phyloP scores from a whole-genome alignment of 768 basidiomycete genomes.

The Boletus rex-veris region DNA sequence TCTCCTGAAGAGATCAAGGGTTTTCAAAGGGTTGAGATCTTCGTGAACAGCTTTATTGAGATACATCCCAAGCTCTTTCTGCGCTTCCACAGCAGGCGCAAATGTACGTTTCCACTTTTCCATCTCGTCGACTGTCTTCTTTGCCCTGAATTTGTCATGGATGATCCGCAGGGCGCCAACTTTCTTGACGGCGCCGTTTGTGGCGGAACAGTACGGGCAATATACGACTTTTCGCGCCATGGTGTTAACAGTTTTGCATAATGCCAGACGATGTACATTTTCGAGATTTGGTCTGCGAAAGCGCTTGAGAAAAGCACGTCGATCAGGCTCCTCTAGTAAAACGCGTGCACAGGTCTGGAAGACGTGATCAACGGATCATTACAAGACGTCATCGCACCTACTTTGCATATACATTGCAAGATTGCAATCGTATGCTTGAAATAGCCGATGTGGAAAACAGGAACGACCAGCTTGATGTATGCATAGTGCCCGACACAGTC shows the following conservation, averaged over 20 bases:
- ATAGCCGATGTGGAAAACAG: conserved; percentile 98
- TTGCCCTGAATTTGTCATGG: conserved; percentile 95
- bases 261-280: conserved; percentile 81
- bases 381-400: conserved; percentile 23
- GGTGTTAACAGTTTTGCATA: conserved; percentile 82
- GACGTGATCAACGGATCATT: background rate
- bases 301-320: conserved; percentile 79
- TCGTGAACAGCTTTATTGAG: conserved; percentile 86
- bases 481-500: conserved; percentile 99
- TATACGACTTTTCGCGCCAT: conserved; percentile 86
- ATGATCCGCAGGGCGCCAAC: conserved; percentile 92
- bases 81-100: conserved; percentile 72
- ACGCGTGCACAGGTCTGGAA: conserved; percentile 86
- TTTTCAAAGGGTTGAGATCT: conserved; percentile 92
- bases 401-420: conserved; percentile 97
- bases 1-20: conserved; percentile 85
- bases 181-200: conserved; percentile 96
- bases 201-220: conserved; percentile 90
- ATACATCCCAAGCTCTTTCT: conserved; percentile 82
- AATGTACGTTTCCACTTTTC: conserved; percentile 86
- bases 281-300: conserved; percentile 90
- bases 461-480: conserved; percentile 94
- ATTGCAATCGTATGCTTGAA: conserved; percentile 94
- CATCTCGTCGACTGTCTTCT: conserved; percentile 87
- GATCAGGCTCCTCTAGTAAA: conserved; percentile 81